These are phyloP conservation scores for Cutaneotrichosporon cavernicola DNA, from an alignment of 1,284 basidiomycete species.

Conservation along the genomic window DNA sequence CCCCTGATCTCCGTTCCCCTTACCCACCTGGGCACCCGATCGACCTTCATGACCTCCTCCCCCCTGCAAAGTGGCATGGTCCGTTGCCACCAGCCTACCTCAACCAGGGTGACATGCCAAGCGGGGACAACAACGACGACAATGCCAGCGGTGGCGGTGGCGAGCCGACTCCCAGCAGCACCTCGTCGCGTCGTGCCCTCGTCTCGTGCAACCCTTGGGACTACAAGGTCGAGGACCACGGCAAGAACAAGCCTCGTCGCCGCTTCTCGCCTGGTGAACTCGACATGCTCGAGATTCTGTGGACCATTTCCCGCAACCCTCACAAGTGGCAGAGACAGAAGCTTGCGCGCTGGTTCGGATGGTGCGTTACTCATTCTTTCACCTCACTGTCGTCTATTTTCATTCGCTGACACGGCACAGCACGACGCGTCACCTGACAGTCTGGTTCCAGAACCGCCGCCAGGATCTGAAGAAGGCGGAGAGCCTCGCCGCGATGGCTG, in stretches of 20 bases:
- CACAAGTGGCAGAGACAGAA: constrained; percentile 33
- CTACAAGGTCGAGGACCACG: constrained; percentile 28
- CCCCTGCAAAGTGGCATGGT: constrained; percentile 26
- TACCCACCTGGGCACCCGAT: constrained; percentile 23
- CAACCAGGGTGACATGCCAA: constrained; percentile 27
- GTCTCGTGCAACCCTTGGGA: constrained; percentile 31
- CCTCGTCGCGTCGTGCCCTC: constrained; percentile 19
- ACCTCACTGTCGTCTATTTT: background rate
- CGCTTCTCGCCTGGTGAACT: constrained; percentile 30
- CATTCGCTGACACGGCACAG: constrained; percentile 17
- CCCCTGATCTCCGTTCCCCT: constrained; percentile 24
- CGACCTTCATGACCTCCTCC: constrained; percentile 26
- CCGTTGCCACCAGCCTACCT: constrained; percentile 25
- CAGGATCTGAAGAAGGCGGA: constrained; percentile 31
- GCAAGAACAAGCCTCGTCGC: constrained; percentile 30
- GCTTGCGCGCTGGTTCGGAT: constrained; percentile 33
- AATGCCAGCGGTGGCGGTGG: constrained; percentile 6
- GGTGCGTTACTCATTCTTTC: constrained; percentile 16
- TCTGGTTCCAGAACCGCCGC: constrained; percentile 33
- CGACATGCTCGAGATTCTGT: constrained; percentile 30
- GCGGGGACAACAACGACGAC: constrained; percentile 16
- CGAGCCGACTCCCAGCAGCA: constrained; percentile 15
- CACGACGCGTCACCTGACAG: constrained; percentile 29
- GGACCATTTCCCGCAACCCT: constrained; percentile 30
- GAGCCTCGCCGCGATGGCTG: constrained; percentile 23